These are phyloP conservation scores for Saturnispora ahearnii DNA, from an alignment of 805 yeast species.

Conservation along the genomic window DNA sequence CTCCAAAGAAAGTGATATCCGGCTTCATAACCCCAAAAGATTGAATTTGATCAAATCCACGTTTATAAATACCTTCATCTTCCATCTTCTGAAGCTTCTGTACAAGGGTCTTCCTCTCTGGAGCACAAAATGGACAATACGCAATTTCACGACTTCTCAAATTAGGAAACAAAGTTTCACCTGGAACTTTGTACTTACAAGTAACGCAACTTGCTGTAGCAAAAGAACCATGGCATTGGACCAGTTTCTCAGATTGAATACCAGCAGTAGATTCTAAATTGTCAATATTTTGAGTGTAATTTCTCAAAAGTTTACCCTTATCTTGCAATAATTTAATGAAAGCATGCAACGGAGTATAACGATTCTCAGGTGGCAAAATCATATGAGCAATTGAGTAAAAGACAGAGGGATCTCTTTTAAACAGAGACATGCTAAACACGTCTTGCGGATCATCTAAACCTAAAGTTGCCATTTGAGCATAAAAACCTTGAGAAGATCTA, in stretches of 20 bases:
- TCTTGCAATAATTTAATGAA: conserved; percentile 69
- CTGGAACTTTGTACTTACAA: conserved; percentile 59
- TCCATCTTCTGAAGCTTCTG: conserved; percentile 25
- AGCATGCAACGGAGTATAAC: conserved; percentile 70
- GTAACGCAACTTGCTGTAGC: conserved; percentile 80
- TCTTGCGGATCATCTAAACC: conserved; percentile 85
- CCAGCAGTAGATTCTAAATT: conserved; percentile 81
- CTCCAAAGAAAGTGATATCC: conserved; percentile 88
- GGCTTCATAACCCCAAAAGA: conserved; percentile 83
- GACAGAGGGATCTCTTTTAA: conserved; percentile 65
- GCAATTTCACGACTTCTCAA: conserved; percentile 57
- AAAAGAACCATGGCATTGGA: conserved; percentile 91
- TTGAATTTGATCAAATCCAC: conserved; percentile 29
- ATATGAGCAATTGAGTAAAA: conserved; percentile 83
- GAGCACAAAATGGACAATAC: conserved; percentile 57
- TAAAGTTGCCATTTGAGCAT: conserved; percentile 54
- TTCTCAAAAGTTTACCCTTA: conserved; percentile 66
- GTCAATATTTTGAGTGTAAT: conserved; percentile 88
- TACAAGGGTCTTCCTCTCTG: conserved; percentile 29
- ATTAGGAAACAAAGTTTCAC: conserved; percentile 51
- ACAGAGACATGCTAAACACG: conserved; percentile 69
- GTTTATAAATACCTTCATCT: conserved; percentile 22
- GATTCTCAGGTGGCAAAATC: conserved; percentile 64
- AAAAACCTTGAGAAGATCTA: conserved; percentile 81
- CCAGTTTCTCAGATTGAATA: conserved; percentile 50